Evolutionary conservation across 2,329 filamentous ascomycete genomes (phyloP).

Genomic region (Arthroderma sp.): DNA sequence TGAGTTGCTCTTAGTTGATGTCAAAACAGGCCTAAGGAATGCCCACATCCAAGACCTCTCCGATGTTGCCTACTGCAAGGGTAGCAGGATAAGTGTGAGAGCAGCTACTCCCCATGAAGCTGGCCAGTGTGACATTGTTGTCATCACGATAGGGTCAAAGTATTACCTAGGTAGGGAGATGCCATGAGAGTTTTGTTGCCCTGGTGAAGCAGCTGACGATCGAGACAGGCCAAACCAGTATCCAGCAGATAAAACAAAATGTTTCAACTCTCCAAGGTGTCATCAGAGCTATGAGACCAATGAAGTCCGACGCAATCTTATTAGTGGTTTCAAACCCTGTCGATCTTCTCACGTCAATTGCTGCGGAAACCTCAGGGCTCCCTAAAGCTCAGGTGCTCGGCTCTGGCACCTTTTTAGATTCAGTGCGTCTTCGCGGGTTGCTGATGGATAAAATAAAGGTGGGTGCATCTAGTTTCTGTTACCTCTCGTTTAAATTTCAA

Average conservation of each 20-base stretch:
- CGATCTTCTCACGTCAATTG: conserved; percentile 41
- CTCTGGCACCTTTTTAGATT: conserved; percentile 42
- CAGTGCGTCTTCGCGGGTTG: conserved; percentile 32
- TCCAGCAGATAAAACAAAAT: conserved; percentile 37
- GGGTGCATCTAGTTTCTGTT: neutral
- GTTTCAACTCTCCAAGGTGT: conserved; percentile 36
- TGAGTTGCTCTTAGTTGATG: conserved; percentile 43
- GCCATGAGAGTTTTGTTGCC: neutral
- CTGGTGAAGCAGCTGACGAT: neutral
- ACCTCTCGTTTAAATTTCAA: too few species aligned
- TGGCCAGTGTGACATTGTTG: conserved; percentile 25
- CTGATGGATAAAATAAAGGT: conserved; percentile 8
- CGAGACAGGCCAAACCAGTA: conserved; percentile 29
- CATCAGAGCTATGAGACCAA: conserved; percentile 36
- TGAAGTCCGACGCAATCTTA: conserved; percentile 36
- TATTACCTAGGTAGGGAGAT: conserved; percentile 25
- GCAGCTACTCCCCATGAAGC: neutral
- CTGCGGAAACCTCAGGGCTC: conserved; percentile 35
- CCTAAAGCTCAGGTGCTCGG: conserved; percentile 39
- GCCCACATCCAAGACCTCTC: conserved; percentile 41
- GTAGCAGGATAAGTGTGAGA: conserved; percentile 12
- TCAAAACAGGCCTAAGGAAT: conserved; percentile 33
- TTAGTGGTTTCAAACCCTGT: conserved; percentile 44
- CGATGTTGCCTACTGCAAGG: conserved; percentile 30
- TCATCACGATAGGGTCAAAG: conserved; percentile 44